Base-by-base conservation (phyloP, 176 grass and related monocot species). In the Zoysia pacifica region DNA sequence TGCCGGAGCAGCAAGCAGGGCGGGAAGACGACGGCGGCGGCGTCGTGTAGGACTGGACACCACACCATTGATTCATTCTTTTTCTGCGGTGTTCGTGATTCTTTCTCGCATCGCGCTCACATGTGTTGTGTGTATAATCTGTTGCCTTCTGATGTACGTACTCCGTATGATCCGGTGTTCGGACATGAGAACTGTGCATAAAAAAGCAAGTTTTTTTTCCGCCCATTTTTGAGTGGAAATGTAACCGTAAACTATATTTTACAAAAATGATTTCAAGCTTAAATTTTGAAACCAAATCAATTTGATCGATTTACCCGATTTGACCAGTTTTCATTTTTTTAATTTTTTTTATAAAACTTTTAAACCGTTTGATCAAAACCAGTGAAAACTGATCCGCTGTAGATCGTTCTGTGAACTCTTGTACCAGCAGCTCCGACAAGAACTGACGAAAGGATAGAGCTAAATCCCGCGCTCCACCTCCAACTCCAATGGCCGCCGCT, bases 151-250 rank as follows among this genome's bases (percentile, higher is more conserved):
- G 80, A 78, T 74, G n/a, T n/a, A n/a, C n/a, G n/a, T n/a, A n/a
- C n/a, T n/a, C n/a, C n/a, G 76, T 11, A 77, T 84, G 56, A 54
- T 81, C 74, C 6, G 49, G 9, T 49, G 45, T 43, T 66, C 53
- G 41, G 42, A 71, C 9, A 73, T 76, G 71, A 81, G 49, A 85
- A 72, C 9, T 85, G 87, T 89, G 82, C 77, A 85, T 89, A 81
- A 50, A 85, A 84, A 62, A 67, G 54, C 1, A 6, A 61, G 0
- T 11, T 61, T 35, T 61, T 61, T 5, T 6, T 18, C 3, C 18
- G 12, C 53, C 14, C 7, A n/a, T 7, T 48, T 49, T 48, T 4
- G 58, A 11, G 20, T 11, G 28, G 0, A n/a, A 39, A 28, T 28
- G 28, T 28, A 28, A 28, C 28, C 51, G 35, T 77, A 11, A 51